Conservation (phyloP, 768 basidiomycete genomes). For the Termitomyces sp. region DNA sequence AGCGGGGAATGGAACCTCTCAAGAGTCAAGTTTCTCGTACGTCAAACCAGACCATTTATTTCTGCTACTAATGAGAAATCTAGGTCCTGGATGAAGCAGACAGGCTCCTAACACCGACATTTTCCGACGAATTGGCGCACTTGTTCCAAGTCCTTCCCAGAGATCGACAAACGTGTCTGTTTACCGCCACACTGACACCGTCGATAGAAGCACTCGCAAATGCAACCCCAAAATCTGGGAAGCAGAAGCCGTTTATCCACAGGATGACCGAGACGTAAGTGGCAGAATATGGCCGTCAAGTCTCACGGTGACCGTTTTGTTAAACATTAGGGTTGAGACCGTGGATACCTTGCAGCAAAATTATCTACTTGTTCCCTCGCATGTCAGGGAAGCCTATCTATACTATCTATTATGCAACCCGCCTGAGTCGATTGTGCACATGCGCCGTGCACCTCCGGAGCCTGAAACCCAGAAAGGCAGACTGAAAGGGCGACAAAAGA, state of each 20-base stretch:
- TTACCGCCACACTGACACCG: conserved; percentile 92
- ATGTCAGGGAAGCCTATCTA: conserved; percentile 90
- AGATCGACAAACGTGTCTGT: conserved; percentile 93
- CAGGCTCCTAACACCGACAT: conserved; percentile 84
- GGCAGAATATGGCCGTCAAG: neutral
- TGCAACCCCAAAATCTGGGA: conserved; percentile 75
- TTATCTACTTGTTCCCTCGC: conserved; percentile 91
- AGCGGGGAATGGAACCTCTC: conserved; percentile 83
- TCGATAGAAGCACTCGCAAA: conserved; percentile 78
- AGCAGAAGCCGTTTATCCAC: conserved; percentile 85
- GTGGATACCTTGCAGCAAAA: conserved; percentile 85
- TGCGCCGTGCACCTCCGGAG: conserved; percentile 65
- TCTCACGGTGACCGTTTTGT: neutral
- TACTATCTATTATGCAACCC: conserved; percentile 88
- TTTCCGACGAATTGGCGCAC: conserved; percentile 79
- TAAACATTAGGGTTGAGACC: conserved; percentile 70
- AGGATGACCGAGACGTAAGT: conserved; percentile 71
- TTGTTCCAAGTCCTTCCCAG: conserved; percentile 77
- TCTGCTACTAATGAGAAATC: neutral
- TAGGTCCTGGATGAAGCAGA: conserved; percentile 98
- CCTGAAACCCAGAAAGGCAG: conserved; percentile 32
- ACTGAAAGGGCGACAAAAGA: conserved; percentile 24
- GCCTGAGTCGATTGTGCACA: conserved; percentile 69
- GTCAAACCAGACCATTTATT: conserved; percentile 20
- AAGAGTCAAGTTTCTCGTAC: conserved; percentile 80